Evolutionary conservation across 306 rosid genomes (phyloP).

Genomic region (Gynostemma pentaphyllum): DNA sequence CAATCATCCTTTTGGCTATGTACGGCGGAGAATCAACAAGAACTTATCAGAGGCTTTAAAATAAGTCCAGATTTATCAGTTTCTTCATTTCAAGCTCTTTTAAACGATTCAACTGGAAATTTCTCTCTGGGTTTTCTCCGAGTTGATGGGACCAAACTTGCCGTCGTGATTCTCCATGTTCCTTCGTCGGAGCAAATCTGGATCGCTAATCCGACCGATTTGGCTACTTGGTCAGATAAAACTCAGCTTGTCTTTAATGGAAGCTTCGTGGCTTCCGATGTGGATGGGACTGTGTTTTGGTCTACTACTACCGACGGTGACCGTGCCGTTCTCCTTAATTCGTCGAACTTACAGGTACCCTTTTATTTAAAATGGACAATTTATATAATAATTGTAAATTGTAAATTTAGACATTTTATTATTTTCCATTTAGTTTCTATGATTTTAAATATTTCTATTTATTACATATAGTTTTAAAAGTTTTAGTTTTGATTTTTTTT

Average conservation of each 20-base stretch:
- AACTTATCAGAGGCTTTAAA: slow-evolving; percentile 44
- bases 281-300: slow-evolving; percentile 30
- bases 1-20: not conserved
- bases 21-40: slow-evolving; percentile 9
- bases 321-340: slow-evolving; percentile 38
- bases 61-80: slow-evolving; percentile 31
- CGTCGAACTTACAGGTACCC: slow-evolving; percentile 53
- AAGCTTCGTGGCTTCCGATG: slow-evolving; percentile 46
- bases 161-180: slow-evolving; percentile 56
- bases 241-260: slow-evolving; percentile 65
- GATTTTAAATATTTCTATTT: too few species aligned
- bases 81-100: slow-evolving; percentile 49
- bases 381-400: too few species aligned
- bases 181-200: slow-evolving; percentile 54
- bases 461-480: too few species aligned
- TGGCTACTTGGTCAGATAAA: slow-evolving; percentile 37
- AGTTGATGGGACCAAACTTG: slow-evolving; percentile 27
- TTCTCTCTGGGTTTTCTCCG: slow-evolving; percentile 84
- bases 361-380: too few species aligned
- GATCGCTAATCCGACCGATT: slow-evolving; percentile 39
- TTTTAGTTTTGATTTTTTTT: too few species aligned
- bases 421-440: too few species aligned
- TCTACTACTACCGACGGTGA: slow-evolving; percentile 50
- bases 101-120: slow-evolving; percentile 40
- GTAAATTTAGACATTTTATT: too few species aligned